phyloP scores from a whole-genome alignment of 2,329 filamentous ascomycete species.

The Teratosphaeriaceae sp. region DNA sequence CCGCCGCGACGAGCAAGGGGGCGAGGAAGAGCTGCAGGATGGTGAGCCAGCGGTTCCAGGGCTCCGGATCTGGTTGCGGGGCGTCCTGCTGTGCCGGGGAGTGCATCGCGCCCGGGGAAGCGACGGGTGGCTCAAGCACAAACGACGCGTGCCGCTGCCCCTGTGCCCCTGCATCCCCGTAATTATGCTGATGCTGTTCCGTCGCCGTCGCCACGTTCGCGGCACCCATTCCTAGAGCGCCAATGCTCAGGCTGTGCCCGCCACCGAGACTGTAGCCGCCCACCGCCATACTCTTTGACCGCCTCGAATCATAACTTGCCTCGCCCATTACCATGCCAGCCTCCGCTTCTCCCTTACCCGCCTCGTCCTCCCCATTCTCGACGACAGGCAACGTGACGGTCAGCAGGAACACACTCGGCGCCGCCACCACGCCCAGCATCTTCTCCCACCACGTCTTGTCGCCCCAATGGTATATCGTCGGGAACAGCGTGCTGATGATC shows the following conservation, averaged over 20 bases:
- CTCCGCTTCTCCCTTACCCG: not conserved
- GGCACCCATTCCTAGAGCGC: slow-evolving; percentile 15
- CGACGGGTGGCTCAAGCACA: not conserved
- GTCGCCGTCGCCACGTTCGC: slow-evolving; percentile 26
- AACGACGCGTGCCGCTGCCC: not conserved
- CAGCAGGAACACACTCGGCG: slow-evolving; percentile 84
- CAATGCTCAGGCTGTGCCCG: slow-evolving; percentile 10
- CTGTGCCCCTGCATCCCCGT: no score
- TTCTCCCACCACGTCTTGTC: slow-evolving; percentile 83
- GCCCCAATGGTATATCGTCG: slow-evolving; percentile 74
- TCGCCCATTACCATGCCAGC: no score
- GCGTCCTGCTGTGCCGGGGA: slow-evolving; percentile 3
- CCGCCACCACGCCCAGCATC: slow-evolving; percentile 70
- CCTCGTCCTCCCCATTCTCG: slow-evolving; percentile 54
- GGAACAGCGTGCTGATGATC: slow-evolving; percentile 71
- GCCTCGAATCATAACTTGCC: slow-evolving; percentile 1
- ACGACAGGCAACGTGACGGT: slow-evolving; percentile 89
- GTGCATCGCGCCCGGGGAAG: slow-evolving; percentile 4
- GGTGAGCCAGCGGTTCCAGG: slow-evolving; percentile 91
- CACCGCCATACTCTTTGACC: slow-evolving; percentile 12
- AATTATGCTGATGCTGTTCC: slow-evolving; percentile 22
- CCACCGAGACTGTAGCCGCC: slow-evolving; percentile 8
- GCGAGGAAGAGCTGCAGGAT: slow-evolving; percentile 79
- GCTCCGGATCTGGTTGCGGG: slow-evolving; percentile 12
- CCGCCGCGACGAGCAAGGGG: slow-evolving; percentile 70